Percentiles rank a stretch among this genome's conserved stretches.
Conservation (phyloP, 2,329 filamentous ascomycete genomes). For the Chrysosporium keratinophilum region DNA sequence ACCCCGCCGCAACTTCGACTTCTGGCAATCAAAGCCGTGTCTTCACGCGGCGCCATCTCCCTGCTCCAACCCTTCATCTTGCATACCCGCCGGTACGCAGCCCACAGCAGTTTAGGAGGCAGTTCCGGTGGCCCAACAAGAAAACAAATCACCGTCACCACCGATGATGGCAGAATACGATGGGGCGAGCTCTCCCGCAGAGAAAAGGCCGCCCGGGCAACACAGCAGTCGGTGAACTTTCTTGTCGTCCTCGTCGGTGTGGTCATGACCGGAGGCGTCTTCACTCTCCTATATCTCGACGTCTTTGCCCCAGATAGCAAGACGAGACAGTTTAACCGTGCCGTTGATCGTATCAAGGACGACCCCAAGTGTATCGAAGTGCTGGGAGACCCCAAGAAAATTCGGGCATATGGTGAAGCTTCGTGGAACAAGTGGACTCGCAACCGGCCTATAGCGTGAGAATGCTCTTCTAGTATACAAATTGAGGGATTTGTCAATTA, state of each 20-base stretch:
- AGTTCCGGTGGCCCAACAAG: constrained; percentile 43
- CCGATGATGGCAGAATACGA: constrained; percentile 70
- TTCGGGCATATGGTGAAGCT: constrained; percentile 70
- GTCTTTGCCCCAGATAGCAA: constrained; percentile 79
- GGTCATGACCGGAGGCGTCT: constrained; percentile 68
- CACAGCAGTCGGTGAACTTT: constrained; percentile 85
- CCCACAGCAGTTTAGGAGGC: constrained; percentile 41
- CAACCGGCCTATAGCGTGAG: constrained; percentile 47
- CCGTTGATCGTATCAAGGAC: constrained; percentile 65
- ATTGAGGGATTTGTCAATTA: constrained; percentile 9
- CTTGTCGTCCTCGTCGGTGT: constrained; percentile 64
- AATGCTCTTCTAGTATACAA: not conserved
- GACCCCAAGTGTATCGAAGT: constrained; percentile 61
- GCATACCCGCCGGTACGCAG: constrained; percentile 48
- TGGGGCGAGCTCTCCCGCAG: constrained; percentile 65
- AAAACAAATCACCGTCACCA: constrained; percentile 68
- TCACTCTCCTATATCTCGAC: constrained; percentile 67
- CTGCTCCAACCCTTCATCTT: not conserved
- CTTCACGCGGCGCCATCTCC: not conserved
- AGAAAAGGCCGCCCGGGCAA: constrained; percentile 75
- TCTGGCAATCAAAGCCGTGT: not conserved
- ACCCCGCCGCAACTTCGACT: not conserved
- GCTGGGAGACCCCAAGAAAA: constrained; percentile 64
- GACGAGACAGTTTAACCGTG: constrained; percentile 77
- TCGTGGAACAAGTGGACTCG: constrained; percentile 72